Evolutionary conservation across 2,329 filamentous ascomycete genomes (phyloP), one percentile per base, ranked within the genome.

Genomic region (Cladosporium halotolerans): DNA sequence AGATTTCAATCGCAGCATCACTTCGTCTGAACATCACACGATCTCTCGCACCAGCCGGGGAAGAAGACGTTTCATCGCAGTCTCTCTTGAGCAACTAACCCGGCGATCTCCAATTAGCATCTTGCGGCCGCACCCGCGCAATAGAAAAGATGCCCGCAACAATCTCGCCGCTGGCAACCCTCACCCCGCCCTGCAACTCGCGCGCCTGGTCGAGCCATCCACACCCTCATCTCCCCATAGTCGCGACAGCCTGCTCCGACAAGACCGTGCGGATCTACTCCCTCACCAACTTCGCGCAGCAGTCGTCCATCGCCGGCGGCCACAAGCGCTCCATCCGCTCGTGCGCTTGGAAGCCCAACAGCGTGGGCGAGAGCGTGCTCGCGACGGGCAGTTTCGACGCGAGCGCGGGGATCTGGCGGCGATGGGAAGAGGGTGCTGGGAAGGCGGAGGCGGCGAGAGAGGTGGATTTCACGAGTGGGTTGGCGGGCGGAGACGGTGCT

Each of bases 301-400:
- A 95, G 66, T 89, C 85, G 65, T 81, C 80, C 16, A 84, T 97
- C 52, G 84, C 85, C 7, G 91, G 90, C 56, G 93, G 92, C 7
- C 93, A 99, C 73, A 88, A 89, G 62, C 87, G 93, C 53, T 93
- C 87, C 62, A 84, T 99, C n/a, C 83, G 93, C 52, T 83, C 83
- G 46, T 83, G 85, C 16, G 85, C 89, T 36, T 99, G 93, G 93
- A 95, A 95, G 72, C 90, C 91, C 0, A 61, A 63, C 56, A 72
- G 81, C 41, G 73, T 78, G 11, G 79, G 76, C 16, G 82, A 84
- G 66, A 84, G 88, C 53, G 89, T 92, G 42, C 80, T 97, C 13
- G 91, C 92, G 4, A 96, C 91, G 0, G 93, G 89, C 3, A 93
- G 87, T 68, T 99, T 99, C 68, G 93, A 99, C 70, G 86, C 89